Conservation (phyloP, 208 protist genomes). For the Angomonas ambiguus region DNA sequence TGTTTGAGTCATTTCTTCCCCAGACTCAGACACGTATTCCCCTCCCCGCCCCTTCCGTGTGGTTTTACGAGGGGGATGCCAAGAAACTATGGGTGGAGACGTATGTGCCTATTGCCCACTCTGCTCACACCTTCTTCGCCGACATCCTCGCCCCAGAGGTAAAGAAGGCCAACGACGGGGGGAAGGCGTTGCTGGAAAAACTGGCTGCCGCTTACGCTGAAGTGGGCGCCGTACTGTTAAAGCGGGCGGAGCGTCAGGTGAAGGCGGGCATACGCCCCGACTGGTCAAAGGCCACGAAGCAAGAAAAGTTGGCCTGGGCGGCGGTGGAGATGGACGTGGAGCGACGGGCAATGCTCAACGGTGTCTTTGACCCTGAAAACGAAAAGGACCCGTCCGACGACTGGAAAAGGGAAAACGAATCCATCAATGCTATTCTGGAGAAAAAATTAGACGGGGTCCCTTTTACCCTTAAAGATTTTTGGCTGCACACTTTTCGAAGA, state of each 20-base stretch:
- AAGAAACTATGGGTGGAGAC: slow-evolving; percentile 67
- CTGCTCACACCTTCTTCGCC: slow-evolving; percentile 52
- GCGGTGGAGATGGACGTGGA: slow-evolving; percentile 39
- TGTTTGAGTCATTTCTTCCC: slow-evolving; percentile 64
- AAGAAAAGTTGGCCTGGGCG: slow-evolving; percentile 8
- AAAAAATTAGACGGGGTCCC: slow-evolving; percentile 29
- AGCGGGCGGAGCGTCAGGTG: slow-evolving; percentile 39
- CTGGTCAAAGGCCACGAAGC: slow-evolving; percentile 15
- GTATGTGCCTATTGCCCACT: slow-evolving; percentile 58
- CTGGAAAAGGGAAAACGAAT: slow-evolving; percentile 65
- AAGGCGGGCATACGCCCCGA: slow-evolving; percentile 26
- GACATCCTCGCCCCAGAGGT: slow-evolving; percentile 39
- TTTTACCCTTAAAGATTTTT: slow-evolving; percentile 69
- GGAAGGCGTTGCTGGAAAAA: slow-evolving; percentile 31
- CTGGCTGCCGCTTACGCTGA: slow-evolving; percentile 41
- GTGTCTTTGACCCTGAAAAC: slow-evolving; percentile 75
- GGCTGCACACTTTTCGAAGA: slow-evolving; percentile 65
- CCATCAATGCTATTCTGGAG: slow-evolving; percentile 41
- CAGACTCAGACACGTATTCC: slow-evolving; percentile 68
- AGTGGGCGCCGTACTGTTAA: slow-evolving; percentile 41
- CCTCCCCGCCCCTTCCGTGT: slow-evolving; percentile 70
- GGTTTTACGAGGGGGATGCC: slow-evolving; percentile 69
- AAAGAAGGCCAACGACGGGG: slow-evolving; percentile 21
- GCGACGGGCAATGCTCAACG: slow-evolving; percentile 48
- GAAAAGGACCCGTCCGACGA: slow-evolving; percentile 50